Evolutionary conservation across 2,329 filamentous ascomycete species (phyloP), one percentile per base, ranked within the genome.

Genomic region (Coniochaeta prunicola): DNA sequence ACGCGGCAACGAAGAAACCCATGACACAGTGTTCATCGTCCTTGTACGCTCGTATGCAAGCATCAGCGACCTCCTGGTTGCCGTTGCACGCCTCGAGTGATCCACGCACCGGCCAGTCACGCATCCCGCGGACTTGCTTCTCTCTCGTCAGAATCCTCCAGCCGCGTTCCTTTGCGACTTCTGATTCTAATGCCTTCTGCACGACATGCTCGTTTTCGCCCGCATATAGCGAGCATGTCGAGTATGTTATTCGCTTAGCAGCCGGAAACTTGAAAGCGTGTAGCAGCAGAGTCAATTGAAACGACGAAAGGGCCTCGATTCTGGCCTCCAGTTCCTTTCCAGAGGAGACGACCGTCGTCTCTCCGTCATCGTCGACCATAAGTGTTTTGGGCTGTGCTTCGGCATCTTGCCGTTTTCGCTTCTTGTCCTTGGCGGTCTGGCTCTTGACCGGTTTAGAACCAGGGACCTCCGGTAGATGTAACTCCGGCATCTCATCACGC

Each of bases 1-100:
- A 96, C 0, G 82, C 91, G n/a, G 86, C 91, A 21, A 97, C 90
- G 66, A 99, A 99, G 73, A 99, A 97, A 0, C 94, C 93, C 83
- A 97, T 96, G 0, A 92, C 90, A 0, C 92, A 91, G 62, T 89
- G 84, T 10, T 86, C 87, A 65, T 93, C 91, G 28, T 85, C 89
- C 65, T 92, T 90, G 71, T 89, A 87, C 33, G 91, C 90, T 60
- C 93, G 80, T 59, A 97, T 88, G 68, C 92, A 96, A 2, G 82
- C 89, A 28, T 93, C 87, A 6, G 86, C 83, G 1, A 90, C 70
- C 3, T 78, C 66, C 6, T 78, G 68, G 57, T 85, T 75, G 1
- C 80, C 81, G 4, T 67, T 67, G 64, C 77, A 76, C 36, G 78
- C 80, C 36, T 78, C 78, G 38, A 67, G 67, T 45, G 80, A 78